phyloP scores from a whole-genome alignment of 2,329 filamentous ascomycete genomes.

The Emmonsiellopsis sp. region DNA sequence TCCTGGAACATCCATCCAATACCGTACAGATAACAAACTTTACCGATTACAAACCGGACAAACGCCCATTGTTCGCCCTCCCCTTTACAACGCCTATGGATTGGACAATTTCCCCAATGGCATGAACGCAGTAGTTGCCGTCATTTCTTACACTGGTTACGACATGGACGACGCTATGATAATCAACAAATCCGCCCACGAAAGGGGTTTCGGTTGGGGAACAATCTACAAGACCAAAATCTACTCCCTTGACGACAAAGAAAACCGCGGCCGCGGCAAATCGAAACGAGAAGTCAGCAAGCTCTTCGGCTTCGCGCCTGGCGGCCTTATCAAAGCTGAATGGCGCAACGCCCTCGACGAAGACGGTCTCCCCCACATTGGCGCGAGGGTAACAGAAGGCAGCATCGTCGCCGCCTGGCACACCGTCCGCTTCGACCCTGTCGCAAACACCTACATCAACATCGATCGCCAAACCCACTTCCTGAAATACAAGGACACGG shows the following conservation, averaged over 20 bases:
- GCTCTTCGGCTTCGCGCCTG: constrained; percentile 84
- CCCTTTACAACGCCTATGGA: constrained; percentile 90
- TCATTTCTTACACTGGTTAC: constrained; percentile 97
- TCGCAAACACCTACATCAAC: constrained; percentile 69
- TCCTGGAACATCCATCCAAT: constrained; percentile 70
- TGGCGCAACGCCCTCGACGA: constrained; percentile 68
- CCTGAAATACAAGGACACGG: constrained; percentile 88
- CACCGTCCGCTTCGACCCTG: constrained; percentile 66
- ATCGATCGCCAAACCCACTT: constrained; percentile 77
- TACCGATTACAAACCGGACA: constrained; percentile 93
- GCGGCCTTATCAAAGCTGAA: constrained; percentile 60
- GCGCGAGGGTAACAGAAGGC: constrained; percentile 67
- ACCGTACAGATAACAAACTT: constrained; percentile 94
- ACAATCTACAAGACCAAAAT: constrained; percentile 98
- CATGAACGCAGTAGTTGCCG: constrained; percentile 88
- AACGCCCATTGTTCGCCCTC: constrained; percentile 84
- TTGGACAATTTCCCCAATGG: constrained; percentile 98
- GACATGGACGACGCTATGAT: constrained; percentile 99
- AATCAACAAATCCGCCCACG: constrained; percentile 92
- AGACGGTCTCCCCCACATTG: constrained; percentile 78
- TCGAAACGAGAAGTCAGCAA: constrained; percentile 64
- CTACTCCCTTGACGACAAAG: constrained; percentile 72
- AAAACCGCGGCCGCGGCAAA: constrained; percentile 53
- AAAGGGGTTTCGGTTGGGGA: constrained; percentile 89
- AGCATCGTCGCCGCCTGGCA: constrained; percentile 86